Evolutionary conservation across 2,329 filamentous ascomycete genomes (phyloP).

Genomic region (Pyricularia sp.): DNA sequence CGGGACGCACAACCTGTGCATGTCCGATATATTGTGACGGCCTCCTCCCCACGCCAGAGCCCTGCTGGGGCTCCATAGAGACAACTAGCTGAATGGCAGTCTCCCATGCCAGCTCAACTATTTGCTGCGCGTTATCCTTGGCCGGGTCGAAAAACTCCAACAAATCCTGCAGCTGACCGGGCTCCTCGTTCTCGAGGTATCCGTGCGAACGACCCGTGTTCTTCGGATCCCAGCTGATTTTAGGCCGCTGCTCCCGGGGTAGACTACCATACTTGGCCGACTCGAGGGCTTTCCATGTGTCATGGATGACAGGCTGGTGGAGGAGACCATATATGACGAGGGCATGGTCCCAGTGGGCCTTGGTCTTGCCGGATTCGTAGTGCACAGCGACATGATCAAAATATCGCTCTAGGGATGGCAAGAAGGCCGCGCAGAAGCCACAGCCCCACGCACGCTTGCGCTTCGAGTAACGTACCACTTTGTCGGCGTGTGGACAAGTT

Average conservation of each 20-base stretch:
- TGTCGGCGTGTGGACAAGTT: slow-evolving; percentile 55
- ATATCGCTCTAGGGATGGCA: slow-evolving; percentile 55
- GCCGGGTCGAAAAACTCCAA: slow-evolving; percentile 55
- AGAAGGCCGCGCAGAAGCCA: slow-evolving; percentile 55
- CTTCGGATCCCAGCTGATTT: slow-evolving; percentile 50
- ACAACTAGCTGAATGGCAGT: slow-evolving; percentile 25
- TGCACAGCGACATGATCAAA: slow-evolving; percentile 61
- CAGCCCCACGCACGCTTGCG: slow-evolving; percentile 60
- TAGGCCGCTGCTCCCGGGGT: slow-evolving; percentile 41
- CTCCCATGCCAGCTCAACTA: slow-evolving; percentile 50
- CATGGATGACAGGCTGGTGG: slow-evolving; percentile 54
- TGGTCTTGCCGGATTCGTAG: slow-evolving; percentile 53
- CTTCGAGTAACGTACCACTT: slow-evolving; percentile 46
- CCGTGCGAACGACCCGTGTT: slow-evolving; percentile 47
- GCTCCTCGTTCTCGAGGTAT: slow-evolving; percentile 52
- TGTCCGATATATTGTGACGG: not conserved
- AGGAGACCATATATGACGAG: slow-evolving; percentile 58
- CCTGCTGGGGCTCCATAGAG: not conserved
- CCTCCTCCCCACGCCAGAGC: not conserved
- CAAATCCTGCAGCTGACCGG: slow-evolving; percentile 53
- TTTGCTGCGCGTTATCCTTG: slow-evolving; percentile 44
- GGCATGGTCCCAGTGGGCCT: slow-evolving; percentile 59
- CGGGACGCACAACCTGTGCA: not conserved
- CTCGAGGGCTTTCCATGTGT: slow-evolving; percentile 51
- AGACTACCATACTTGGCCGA: slow-evolving; percentile 31